Base-by-base conservation (phyloP, 495 filamentous ascomycete genomes). In the Lophiotrema nucula region DNA sequence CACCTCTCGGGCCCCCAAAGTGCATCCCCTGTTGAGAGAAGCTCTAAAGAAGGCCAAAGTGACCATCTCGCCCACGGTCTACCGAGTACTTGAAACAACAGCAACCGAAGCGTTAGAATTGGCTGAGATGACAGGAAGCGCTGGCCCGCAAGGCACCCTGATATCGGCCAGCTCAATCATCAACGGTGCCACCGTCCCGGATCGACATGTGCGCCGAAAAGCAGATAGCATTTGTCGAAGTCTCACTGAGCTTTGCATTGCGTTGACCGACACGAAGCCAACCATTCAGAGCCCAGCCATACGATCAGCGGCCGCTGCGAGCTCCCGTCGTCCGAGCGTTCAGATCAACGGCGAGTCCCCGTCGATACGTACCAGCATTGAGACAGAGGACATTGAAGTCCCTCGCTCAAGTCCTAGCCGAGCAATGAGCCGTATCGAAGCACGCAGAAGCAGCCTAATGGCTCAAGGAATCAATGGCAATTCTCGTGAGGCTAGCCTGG, bases 181-280 rank as follows among this genome's bases (percentile, higher is more conserved):
- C 49, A 81, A 80, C 24, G 72, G 77, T 8, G 78, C 71, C 18
- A 70, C 81, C 38, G 73, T 85, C n/a, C 80, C 86, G 10, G 90
- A 97, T 65, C 80, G 92, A 45, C 87, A 91, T 62, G 79, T 96
- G 25, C 83, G 89, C 35, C 82, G 92, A 53, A 97, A 96, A 69
- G 89, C 88, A 25, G 93, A 97, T 68, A 92, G 86, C 66, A 81
- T 97, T 70, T 97, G 95, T 72, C 83, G 93, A 44, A 92, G 88
- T 62, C 73, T 98, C 53, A 97, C 93, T 1, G 93, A 98, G 66
- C 77, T 98, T 21, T 96, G 89, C 67, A 80, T 98, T 35, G 89
- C 90, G 15, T 74, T 98, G 39, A 87, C 87, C 47, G 87, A 90
- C 53, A 78, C 47, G 62, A 72, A 58, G 47, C 45, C 53, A 74